Evolutionary conservation across 2,329 filamentous ascomycete species (phyloP), one percentile per base, ranked within the genome.

Genomic region (Nigrograna mackinnonii): DNA sequence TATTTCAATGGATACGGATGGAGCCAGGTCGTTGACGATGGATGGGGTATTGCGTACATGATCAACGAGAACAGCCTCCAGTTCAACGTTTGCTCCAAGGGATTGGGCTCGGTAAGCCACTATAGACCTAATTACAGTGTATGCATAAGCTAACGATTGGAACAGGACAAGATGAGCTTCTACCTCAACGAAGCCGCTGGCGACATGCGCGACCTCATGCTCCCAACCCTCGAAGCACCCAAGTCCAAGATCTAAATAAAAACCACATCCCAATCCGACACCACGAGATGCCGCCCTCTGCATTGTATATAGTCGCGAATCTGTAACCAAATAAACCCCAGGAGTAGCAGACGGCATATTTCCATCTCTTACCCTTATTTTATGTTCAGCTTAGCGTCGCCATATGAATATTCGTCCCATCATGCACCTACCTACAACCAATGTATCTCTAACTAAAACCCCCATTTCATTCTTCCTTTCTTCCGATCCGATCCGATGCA

Each of bases 1-100:
- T 96, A 89, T 78, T 99, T 97, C 74, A 99, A 99, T 68, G 94
- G 95, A 18, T 99, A 99, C 71, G 94, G 94, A 34, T 99, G 94
- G 94, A 94, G 88, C 66, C 92, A 99, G 76, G 94, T 99, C 39
- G 87, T 97, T 41, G 91, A 97, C 63, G 89, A 87, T 47, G 94
- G 94, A 21, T 99, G 94, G 73, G 94, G 94, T 31, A 95, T 99
- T 65, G 94, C 94, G 28, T 99, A 99, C 70, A 99, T 99, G 94
- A 97, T 99, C 70, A 99, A 99, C 68, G 92, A 97, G 79, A 95
- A 96, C 72, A 95, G 90, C 70, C 80, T 99, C 52, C 94, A 97
- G 81, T 97, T 99, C 78, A 99, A 99, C 74, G 84, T 99, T 55
- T 91, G 95, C 53, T 94, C 88, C 68, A 99, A 97, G 80, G 85